phyloP scores from a whole-genome alignment of 306 rosid species.

The Mimosa pudica region DNA sequence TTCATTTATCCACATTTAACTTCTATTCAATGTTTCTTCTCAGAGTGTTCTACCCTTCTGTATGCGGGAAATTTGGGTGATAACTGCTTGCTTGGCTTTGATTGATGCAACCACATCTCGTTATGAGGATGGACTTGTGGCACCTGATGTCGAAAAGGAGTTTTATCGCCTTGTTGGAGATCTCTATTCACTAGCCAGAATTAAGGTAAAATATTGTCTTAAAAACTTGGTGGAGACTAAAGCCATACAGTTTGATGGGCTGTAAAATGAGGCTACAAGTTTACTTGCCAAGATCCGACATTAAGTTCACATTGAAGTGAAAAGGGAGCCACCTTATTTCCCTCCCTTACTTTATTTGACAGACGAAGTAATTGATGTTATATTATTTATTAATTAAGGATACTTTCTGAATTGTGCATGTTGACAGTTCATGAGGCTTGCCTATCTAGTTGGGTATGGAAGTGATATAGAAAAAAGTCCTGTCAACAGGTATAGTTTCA shows the following conservation, averaged over 20 bases:
- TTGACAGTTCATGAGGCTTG: slow-evolving; percentile 97
- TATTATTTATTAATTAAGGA: slow-evolving; percentile 24
- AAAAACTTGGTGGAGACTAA: slow-evolving; percentile 25
- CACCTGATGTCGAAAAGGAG: slow-evolving; percentile 84
- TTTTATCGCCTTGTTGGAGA: slow-evolving; percentile 88
- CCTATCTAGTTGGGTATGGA: slow-evolving; percentile 95
- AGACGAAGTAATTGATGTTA: slow-evolving; percentile 16
- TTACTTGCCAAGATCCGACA: slow-evolving; percentile 23
- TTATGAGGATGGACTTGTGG: slow-evolving; percentile 66
- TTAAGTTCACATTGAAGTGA: slow-evolving; percentile 30
- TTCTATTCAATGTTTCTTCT: slow-evolving; percentile 46
- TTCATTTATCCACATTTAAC: slow-evolving; percentile 31
- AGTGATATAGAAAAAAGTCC: slow-evolving; percentile 89
- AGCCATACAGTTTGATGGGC: slow-evolving; percentile 25
- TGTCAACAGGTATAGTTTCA: slow-evolving; percentile 77
- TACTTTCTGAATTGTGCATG: slow-evolving; percentile 41
- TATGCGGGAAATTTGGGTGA: slow-evolving; percentile 95
- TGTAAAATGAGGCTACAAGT: slow-evolving; percentile 33
- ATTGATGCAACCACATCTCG: slow-evolving; percentile 72
- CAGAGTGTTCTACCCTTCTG: slow-evolving; percentile 91
- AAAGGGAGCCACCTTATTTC: slow-evolving; percentile 15
- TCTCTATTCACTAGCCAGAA: slow-evolving; percentile 86
- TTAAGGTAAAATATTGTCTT: slow-evolving; percentile 64
- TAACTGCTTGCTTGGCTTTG: slow-evolving; percentile 84
- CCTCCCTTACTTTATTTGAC: slow-evolving; percentile 20